Evolutionary conservation across 2,329 filamentous ascomycete genomes (phyloP), one percentile per base, ranked within the genome.

Genomic region (Calonectria montana): DNA sequence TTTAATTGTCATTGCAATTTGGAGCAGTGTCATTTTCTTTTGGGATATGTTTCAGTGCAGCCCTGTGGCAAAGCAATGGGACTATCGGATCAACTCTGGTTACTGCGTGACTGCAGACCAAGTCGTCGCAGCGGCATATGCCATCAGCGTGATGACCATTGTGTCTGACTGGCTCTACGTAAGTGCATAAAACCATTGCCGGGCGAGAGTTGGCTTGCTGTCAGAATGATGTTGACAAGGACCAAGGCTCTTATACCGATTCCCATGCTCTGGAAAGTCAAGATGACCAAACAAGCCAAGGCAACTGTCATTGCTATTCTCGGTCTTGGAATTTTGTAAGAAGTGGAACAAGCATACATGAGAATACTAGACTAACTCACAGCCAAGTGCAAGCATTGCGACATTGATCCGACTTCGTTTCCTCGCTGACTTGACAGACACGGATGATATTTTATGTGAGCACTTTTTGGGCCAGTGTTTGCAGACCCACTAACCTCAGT

Each of bases 91-190:
- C 16, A 77, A 82, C 0, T 74, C 76, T 9, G 82, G 84, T 2
- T 79, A 78, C 25, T 89, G 88, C 71, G 87, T 87, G n/a, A 81
- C 81, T 10, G 79, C 82, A 8, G 78, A 84, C 25, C 81, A 86
- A 65, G 81, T 89, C 45, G 83, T 89, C 45, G 81, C 82, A 29
- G 87, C 86, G 2, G 87, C 87, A 4, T 89, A 89, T 74, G 83
- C 87, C 31, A 82, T 90, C 62, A 88, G 86, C 73, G 86, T 86
- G 67, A 85, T 89, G 85, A 88, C 83, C 15, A 85, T 89, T 41
- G 64, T 88, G 18, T 88, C 86, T n/a, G 88, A 90, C 77, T 89
- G 86, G 86, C 80, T 90, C 47, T 90, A 88, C 65, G 85, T 86
- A 74, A 78, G 84, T 77, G 10, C 41, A 47, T 29, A 35, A 31